phyloP scores from a whole-genome alignment of 2,329 filamentous ascomycete species.

The Venturia effusa region DNA sequence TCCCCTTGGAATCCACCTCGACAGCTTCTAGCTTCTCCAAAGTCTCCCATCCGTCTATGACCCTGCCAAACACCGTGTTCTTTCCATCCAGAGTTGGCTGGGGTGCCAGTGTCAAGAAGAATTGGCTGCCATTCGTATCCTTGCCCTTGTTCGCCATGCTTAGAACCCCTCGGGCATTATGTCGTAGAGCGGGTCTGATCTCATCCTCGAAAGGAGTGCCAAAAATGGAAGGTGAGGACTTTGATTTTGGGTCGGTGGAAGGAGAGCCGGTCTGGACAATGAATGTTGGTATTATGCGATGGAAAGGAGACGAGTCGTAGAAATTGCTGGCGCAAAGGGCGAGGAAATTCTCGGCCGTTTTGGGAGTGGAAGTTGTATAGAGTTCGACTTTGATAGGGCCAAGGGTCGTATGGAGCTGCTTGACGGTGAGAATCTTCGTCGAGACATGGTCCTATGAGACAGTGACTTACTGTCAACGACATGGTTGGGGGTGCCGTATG shows the following conservation, averaged over 20 bases:
- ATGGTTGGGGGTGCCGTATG: slow-evolving; percentile 20
- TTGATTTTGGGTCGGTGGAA: slow-evolving; percentile 39
- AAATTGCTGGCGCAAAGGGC: slow-evolving; percentile 71
- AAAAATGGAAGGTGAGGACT: slow-evolving; percentile 64
- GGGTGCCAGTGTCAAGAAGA: slow-evolving; percentile 69
- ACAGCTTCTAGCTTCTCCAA: slow-evolving; percentile 61
- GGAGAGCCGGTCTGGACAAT: slow-evolving; percentile 66
- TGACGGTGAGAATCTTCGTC: neutral
- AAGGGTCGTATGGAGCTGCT: slow-evolving; percentile 65
- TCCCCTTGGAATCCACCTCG: slow-evolving; percentile 66
- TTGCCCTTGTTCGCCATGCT: slow-evolving; percentile 73
- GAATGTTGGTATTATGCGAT: slow-evolving; percentile 70
- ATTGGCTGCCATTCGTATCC: slow-evolving; percentile 66
- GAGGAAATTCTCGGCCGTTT: slow-evolving; percentile 89
- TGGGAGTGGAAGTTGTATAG: slow-evolving; percentile 90
- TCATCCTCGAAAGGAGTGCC: slow-evolving; percentile 64
- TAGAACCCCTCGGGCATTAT: slow-evolving; percentile 58
- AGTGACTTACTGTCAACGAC: slow-evolving; percentile 33
- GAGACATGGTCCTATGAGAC: neutral
- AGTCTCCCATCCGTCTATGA: slow-evolving; percentile 47
- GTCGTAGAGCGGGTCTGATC: slow-evolving; percentile 58
- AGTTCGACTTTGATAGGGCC: slow-evolving; percentile 92
- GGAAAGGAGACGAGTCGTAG: slow-evolving; percentile 66
- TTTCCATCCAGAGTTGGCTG: slow-evolving; percentile 73
- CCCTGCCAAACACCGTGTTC: slow-evolving; percentile 73